Conservation (phyloP, 495 filamentous ascomycete genomes). For the Penicillium cosmopolitanum region DNA sequence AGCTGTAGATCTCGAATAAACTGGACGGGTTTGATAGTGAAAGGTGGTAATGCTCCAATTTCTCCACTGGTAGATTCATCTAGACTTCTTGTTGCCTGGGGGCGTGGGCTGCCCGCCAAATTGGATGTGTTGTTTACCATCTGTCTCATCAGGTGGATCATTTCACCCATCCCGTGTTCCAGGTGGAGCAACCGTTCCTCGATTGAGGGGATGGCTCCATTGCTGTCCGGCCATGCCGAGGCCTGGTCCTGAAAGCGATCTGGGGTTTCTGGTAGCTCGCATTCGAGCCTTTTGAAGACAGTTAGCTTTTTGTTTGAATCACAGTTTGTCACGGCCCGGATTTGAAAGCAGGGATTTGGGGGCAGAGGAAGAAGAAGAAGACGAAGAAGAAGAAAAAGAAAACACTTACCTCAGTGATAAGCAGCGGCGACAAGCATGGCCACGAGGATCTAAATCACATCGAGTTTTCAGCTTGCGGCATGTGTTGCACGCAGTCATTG, state of each 20-base stretch:
- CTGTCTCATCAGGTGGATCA: slow-evolving; percentile 45
- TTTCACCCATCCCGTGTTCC: slow-evolving; percentile 44
- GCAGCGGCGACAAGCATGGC: slow-evolving; percentile 47
- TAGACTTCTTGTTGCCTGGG: slow-evolving; percentile 25
- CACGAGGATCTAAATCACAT: slow-evolving; percentile 44
- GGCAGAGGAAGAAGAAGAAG: background rate
- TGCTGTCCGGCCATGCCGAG: slow-evolving; percentile 40
- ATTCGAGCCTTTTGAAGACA: slow-evolving; percentile 35
- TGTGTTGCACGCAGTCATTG: slow-evolving; percentile 49
- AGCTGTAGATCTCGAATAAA: slow-evolving; percentile 42
- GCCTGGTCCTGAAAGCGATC: slow-evolving; percentile 42
- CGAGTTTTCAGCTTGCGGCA: slow-evolving; percentile 50
- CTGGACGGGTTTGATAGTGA: slow-evolving; percentile 39
- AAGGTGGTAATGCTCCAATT: slow-evolving; percentile 21
- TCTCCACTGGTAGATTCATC: slow-evolving; percentile 32
- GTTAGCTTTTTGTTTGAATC: slow-evolving; percentile 16
- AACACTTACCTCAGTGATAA: slow-evolving; percentile 41
- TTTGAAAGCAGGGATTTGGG: slow-evolving; percentile 5
- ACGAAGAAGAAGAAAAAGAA: background rate
- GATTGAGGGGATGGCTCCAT: slow-evolving; percentile 39
- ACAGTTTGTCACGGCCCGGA: background rate
- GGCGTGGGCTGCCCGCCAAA: slow-evolving; percentile 21
- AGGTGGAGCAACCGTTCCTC: slow-evolving; percentile 44
- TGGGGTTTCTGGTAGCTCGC: slow-evolving; percentile 42
- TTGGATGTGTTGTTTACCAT: slow-evolving; percentile 36